Conservation (phyloP, 1,284 basidiomycete species). For the Pulchroboletus neoregius region DNA sequence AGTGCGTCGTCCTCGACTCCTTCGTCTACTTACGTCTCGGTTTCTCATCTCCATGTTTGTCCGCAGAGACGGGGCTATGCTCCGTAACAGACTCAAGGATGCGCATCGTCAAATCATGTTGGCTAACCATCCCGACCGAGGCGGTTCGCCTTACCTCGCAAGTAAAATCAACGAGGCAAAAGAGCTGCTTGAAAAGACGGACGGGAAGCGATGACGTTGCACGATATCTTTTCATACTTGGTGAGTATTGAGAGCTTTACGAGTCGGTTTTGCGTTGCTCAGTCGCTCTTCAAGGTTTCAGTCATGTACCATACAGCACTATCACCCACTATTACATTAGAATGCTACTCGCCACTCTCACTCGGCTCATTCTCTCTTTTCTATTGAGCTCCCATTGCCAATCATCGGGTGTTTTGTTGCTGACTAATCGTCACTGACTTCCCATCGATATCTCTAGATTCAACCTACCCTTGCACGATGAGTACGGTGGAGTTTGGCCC, state of each 20-base stretch:
- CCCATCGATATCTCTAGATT: not conserved
- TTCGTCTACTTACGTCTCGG: conserved; percentile 7
- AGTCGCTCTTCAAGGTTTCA: not conserved
- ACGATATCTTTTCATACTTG: conserved; percentile 1
- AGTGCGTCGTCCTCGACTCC: conserved; percentile 49
- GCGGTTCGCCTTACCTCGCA: conserved; percentile 94
- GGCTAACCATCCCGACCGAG: conserved; percentile 94
- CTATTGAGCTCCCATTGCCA: no score
- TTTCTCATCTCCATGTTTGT: not conserved
- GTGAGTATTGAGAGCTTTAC: conserved; percentile 14
- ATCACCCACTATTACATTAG: conserved; percentile 13
- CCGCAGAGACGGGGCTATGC: conserved; percentile 68
- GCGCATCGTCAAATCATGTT: conserved; percentile 90
- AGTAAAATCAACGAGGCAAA: conserved; percentile 97
- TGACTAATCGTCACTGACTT: conserved; percentile 23
- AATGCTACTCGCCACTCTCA: conserved; percentile 14
- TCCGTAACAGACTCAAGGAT: conserved; percentile 74
- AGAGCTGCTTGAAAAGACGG: conserved; percentile 73
- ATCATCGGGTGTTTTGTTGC: no score
- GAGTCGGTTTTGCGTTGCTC: not conserved
- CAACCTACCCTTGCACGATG: conserved; percentile 12
- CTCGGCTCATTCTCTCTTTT: not conserved
- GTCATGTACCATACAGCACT: conserved; percentile 17
- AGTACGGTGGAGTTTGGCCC: conserved; percentile 42
- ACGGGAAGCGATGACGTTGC: conserved; percentile 42